These are phyloP conservation scores for Nitzschia sp. DNA, from an alignment of 108 stramenopile genomes.

Conservation along the genomic window DNA sequence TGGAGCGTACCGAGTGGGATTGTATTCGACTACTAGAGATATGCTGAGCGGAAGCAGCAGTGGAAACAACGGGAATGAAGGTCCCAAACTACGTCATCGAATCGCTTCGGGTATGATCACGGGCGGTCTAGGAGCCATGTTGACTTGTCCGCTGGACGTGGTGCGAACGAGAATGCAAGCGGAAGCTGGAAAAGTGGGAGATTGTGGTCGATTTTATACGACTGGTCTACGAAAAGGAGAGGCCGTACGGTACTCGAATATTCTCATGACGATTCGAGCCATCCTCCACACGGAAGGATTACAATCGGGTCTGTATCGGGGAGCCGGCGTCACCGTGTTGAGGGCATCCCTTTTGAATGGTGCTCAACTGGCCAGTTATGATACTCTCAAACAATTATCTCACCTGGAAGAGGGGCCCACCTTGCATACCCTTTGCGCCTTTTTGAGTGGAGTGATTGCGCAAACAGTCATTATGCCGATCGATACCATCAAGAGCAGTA, in stretches of 20 bases:
- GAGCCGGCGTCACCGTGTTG: conserved; percentile 42
- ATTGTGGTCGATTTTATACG: conserved; percentile 19
- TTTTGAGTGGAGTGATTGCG: conserved; percentile 38
- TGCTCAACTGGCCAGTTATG: conserved; percentile 48
- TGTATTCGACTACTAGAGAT: conserved; percentile 36
- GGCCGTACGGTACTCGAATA: conserved; percentile 28
- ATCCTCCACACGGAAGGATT: conserved; percentile 39
- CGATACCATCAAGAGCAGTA: conserved; percentile 44
- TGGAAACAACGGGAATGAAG: background rate
- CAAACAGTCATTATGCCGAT: conserved; percentile 49
- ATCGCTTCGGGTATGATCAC: conserved; percentile 43
- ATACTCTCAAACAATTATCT: conserved; percentile 30
- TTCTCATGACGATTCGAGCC: conserved; percentile 26
- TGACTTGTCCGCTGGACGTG: conserved; percentile 51
- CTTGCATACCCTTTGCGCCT: conserved; percentile 38
- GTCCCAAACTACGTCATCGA: conserved; percentile 16
- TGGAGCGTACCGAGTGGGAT: conserved; percentile 47
- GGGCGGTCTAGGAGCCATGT: conserved; percentile 38
- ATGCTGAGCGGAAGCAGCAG: background rate
- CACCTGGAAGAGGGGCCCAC: conserved; percentile 32
- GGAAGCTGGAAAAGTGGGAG: conserved; percentile 27
- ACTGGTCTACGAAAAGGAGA: conserved; percentile 40
- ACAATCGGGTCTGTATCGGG: conserved; percentile 34
- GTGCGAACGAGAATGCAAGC: conserved; percentile 54
- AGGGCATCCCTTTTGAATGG: conserved; percentile 44